Evolutionary conservation across 345 rosid species (phyloP).

Genomic region (Dimocarpus longan): DNA sequence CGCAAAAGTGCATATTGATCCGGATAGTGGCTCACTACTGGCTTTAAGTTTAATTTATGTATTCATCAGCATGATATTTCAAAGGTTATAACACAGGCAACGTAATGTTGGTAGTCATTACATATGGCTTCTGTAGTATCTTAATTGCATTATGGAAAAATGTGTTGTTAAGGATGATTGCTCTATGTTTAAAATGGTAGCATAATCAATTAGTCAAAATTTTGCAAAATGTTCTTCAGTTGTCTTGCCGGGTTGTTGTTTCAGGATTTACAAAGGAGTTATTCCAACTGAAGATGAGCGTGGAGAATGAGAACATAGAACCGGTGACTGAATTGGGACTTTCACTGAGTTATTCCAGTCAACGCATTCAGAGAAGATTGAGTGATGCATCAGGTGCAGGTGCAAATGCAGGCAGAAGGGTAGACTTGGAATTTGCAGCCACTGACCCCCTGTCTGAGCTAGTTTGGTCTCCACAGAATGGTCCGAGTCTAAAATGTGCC

Average conservation of each 20-base stretch:
- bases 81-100: background rate
- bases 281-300: slow-evolving; percentile 48
- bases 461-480: slow-evolving; percentile 90
- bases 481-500: slow-evolving; percentile 73
- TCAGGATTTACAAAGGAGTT: slow-evolving; percentile 22
- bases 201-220: background rate
- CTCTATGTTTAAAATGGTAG: background rate
- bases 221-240: background rate
- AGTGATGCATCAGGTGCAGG: slow-evolving; percentile 69
- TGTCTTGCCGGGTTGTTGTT: background rate
- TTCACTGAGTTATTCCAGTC: slow-evolving; percentile 41
- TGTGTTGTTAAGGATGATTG: background rate
- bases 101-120: background rate
- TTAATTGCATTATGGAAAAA: background rate
- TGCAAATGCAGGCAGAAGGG: slow-evolving; percentile 78
- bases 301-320: slow-evolving; percentile 49
- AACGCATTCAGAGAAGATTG: slow-evolving; percentile 34
- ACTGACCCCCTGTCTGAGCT: slow-evolving; percentile 72
- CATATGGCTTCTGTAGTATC: background rate
- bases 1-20: background rate
- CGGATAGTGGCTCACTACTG: background rate
- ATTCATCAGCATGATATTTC: background rate
- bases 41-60: background rate
- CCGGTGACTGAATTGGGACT: slow-evolving; percentile 46
- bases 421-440: slow-evolving; percentile 50